Evolutionary conservation across 2,329 filamentous ascomycete genomes (phyloP).

Genomic region (Pseudogymnoascus sp.): DNA sequence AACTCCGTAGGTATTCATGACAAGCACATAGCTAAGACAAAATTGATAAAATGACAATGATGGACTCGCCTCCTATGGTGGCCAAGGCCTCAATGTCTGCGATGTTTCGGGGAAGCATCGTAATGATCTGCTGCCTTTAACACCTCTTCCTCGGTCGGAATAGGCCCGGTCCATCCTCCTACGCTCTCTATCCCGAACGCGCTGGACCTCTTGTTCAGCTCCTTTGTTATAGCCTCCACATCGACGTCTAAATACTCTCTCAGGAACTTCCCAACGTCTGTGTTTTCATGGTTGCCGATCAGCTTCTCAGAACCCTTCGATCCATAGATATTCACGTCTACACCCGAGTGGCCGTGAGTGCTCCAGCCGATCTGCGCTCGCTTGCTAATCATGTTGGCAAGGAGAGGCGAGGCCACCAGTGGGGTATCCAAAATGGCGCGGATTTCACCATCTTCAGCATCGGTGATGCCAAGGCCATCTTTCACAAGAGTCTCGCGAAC

Average conservation of each 20-base stretch:
- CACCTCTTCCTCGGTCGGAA: conserved; percentile 21
- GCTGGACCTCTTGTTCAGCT: conserved; percentile 41
- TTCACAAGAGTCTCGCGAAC: conserved; percentile 62
- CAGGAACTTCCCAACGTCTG: conserved; percentile 79
- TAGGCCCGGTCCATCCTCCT: conserved; percentile 21
- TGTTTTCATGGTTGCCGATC: conserved; percentile 92
- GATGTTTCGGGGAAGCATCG: neutral
- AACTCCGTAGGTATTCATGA: neutral
- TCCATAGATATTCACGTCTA: conserved; percentile 95
- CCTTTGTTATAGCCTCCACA: conserved; percentile 67
- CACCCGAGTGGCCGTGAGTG: conserved; percentile 86
- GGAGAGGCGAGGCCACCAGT: conserved; percentile 46
- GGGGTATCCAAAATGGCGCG: conserved; percentile 54
- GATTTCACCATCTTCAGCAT: conserved; percentile 67
- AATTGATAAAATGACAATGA: neutral
- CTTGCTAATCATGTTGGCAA: conserved; percentile 80
- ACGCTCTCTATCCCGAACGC: conserved; percentile 14
- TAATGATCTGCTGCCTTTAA: neutral
- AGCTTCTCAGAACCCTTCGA: conserved; percentile 58
- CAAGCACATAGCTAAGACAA: neutral
- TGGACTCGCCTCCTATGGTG: neutral
- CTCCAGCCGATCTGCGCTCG: conserved; percentile 89
- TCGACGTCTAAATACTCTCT: conserved; percentile 72
- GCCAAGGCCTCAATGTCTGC: neutral
- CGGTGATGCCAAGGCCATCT: conserved; percentile 66